Conservation (phyloP, 106 monocot species). For the Dendrobium officinale region DNA sequence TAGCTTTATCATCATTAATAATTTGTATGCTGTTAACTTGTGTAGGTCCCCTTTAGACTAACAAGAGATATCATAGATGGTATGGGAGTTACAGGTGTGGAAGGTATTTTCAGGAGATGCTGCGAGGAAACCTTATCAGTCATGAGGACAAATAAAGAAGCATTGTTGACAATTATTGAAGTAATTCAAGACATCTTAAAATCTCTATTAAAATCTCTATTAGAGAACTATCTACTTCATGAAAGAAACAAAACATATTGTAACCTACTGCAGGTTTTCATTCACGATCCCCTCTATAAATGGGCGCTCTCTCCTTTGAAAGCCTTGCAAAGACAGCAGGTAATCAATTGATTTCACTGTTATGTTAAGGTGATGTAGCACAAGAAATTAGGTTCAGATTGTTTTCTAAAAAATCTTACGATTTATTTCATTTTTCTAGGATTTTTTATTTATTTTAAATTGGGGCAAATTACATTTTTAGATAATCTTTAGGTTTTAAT, state of each 20-base stretch:
- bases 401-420: background rate
- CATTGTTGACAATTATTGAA: constrained; percentile 87
- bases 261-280: constrained; percentile 64
- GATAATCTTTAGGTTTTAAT: no score
- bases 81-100: constrained; percentile 93
- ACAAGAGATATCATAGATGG: constrained; percentile 95
- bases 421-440: background rate
- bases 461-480: background rate
- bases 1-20: background rate
- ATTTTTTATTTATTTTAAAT: background rate
- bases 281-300: constrained; percentile 98
- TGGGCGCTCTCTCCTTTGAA: constrained; percentile 98
- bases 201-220: background rate
- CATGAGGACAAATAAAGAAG: constrained; percentile 95
- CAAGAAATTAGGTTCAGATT: background rate
- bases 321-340: constrained; percentile 94
- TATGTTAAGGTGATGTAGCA: background rate
- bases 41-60: constrained; percentile 87
- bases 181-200: constrained; percentile 23
- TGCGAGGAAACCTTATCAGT: constrained; percentile 95
- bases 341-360: constrained; percentile 12
- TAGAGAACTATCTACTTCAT: background rate
- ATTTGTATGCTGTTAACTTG: background rate
- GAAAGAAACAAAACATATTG: constrained; percentile 3
- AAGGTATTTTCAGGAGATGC: constrained; percentile 93